Evolutionary conservation across 805 yeast genomes (phyloP).

Genomic region (Yarrowia porcina): DNA sequence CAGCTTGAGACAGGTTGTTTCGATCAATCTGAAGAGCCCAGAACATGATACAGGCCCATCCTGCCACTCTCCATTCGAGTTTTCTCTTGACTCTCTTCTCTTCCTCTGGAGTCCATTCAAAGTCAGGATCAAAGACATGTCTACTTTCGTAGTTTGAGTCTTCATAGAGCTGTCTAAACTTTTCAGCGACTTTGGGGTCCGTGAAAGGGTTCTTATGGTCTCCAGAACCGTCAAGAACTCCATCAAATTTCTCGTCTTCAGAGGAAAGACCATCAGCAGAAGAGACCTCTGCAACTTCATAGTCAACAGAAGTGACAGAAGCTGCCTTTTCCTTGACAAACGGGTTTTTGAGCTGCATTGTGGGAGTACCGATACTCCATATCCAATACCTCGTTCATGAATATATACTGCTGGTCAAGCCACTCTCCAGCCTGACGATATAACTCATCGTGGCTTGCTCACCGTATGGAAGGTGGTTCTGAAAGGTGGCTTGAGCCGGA

Average conservation of each 20-base stretch:
- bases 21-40: conserved; percentile 58
- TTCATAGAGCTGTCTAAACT: conserved; percentile 49
- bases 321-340: not conserved
- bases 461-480: not conserved
- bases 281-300: not conserved
- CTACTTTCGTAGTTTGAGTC: conserved; percentile 53
- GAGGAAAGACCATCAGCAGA: not conserved
- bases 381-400: not conserved
- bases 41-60: conserved; percentile 59
- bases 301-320: not conserved
- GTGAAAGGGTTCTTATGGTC: conserved; percentile 38
- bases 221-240: not conserved
- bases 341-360: not conserved
- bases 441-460: not conserved
- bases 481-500: not conserved
- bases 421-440: not conserved
- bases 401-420: not conserved
- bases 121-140: conserved; percentile 54
- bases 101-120: conserved; percentile 53
- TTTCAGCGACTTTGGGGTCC: conserved; percentile 47
- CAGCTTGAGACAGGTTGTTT: conserved; percentile 54
- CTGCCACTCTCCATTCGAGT: conserved; percentile 53
- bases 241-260: not conserved
- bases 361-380: not conserved
- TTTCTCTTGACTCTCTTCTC: conserved; percentile 50